Conservation (phyloP, 352 stramenopile genomes). For the Halophytophthora polymorphica region DNA sequence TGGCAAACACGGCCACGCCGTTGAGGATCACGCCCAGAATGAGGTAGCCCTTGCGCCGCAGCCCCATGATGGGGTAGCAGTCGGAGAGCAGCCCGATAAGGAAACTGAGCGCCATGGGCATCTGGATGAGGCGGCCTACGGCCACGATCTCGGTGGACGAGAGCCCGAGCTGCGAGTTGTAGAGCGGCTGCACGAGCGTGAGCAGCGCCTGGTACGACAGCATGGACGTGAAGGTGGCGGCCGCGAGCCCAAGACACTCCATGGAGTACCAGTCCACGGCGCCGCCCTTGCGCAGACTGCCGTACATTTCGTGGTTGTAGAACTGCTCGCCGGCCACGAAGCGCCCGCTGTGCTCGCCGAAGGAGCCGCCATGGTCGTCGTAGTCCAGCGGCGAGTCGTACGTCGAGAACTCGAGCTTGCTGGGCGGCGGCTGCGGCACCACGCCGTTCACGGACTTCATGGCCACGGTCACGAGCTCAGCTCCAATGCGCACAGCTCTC, state of each 20-base stretch:
- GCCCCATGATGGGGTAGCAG: constrained; percentile 88
- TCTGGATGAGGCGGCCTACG: constrained; percentile 58
- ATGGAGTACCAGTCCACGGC: constrained; percentile 51
- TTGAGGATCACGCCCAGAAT: constrained; percentile 76
- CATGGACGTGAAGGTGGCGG: constrained; percentile 66
- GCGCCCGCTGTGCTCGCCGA: constrained; percentile 32
- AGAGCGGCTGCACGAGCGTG: constrained; percentile 49
- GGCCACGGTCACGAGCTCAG: too few relatives aligned
- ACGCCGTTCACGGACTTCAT: constrained; percentile 30
- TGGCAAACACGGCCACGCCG: constrained; percentile 49
- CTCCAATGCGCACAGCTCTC: too few relatives aligned
- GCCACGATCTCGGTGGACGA: constrained; percentile 37
- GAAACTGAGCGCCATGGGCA: constrained; percentile 89
- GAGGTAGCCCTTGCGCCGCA: constrained; percentile 91
- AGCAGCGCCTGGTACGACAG: constrained; percentile 61
- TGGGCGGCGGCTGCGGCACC: constrained; percentile 25
- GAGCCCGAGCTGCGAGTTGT: constrained; percentile 51
- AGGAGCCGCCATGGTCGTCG: constrained; percentile 23
- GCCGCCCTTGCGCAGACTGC: constrained; percentile 61
- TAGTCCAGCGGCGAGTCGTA: constrained; percentile 40
- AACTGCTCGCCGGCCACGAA: constrained; percentile 71
- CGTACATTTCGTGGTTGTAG: constrained; percentile 73
- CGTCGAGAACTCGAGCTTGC: constrained; percentile 31
- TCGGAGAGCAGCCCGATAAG: constrained; percentile 88
- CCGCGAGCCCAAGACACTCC: constrained; percentile 59